Conservation (phyloP, 2,329 filamentous ascomycete genomes). For the Cladophialophora exuberans region DNA sequence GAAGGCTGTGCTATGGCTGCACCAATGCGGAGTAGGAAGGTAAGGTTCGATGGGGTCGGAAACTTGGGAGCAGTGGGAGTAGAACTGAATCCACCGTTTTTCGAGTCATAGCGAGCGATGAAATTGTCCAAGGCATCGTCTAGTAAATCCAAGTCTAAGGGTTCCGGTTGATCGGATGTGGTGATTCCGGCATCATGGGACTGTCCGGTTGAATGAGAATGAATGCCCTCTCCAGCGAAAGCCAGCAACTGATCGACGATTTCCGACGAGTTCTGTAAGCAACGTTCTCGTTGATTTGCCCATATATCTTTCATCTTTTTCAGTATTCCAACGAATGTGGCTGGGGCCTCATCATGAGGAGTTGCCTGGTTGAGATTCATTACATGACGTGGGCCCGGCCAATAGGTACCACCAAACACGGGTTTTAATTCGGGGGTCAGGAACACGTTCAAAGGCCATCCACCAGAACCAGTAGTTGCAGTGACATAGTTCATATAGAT, state of each 20-base stretch:
- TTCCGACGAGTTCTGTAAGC: slow-evolving; percentile 79
- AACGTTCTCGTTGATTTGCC: slow-evolving; percentile 81
- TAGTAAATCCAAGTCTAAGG: slow-evolving; percentile 83
- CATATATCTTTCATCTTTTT: slow-evolving; percentile 76
- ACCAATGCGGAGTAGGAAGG: slow-evolving; percentile 76
- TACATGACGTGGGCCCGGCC: slow-evolving; percentile 74
- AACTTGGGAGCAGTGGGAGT: slow-evolving; percentile 73
- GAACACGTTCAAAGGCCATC: slow-evolving; percentile 97
- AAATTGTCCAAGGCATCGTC: slow-evolving; percentile 89
- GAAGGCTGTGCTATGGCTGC: slow-evolving; percentile 40
- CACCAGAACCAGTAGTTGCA: slow-evolving; percentile 84
- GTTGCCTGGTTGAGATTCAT: slow-evolving; percentile 44
- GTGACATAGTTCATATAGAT: slow-evolving; percentile 99
- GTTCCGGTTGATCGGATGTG: slow-evolving; percentile 58
- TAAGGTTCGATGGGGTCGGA: slow-evolving; percentile 80
- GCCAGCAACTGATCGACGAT: slow-evolving; percentile 79
- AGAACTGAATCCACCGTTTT: slow-evolving; percentile 76
- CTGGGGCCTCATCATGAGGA: slow-evolving; percentile 55
- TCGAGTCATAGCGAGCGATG: slow-evolving; percentile 74
- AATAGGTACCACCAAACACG: slow-evolving; percentile 95
- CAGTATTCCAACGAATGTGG: slow-evolving; percentile 82
- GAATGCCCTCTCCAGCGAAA: slow-evolving; percentile 85
- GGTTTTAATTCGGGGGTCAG: slow-evolving; percentile 90
- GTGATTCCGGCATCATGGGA: slow-evolving; percentile 38
- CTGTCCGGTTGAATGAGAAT: slow-evolving; percentile 40